Evolutionary conservation across 1,139 yeast species (phyloP), one percentile per base, ranked within the genome.

Genomic region (Diutina siamensis): DNA sequence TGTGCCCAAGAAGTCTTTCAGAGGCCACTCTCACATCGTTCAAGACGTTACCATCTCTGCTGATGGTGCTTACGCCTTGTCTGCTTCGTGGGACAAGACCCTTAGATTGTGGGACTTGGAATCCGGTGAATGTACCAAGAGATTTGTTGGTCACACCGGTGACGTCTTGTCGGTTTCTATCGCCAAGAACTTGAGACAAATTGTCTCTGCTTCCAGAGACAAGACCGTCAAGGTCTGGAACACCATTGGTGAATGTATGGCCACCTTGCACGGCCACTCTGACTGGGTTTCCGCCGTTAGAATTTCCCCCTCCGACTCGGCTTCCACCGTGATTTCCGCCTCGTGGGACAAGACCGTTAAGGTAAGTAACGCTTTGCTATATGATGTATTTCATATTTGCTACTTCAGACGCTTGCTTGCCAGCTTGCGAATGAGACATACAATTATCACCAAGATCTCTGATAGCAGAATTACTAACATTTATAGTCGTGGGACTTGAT

Each of bases 271-370:
- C 61, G 94, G 95, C 62, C 98, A 92, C 94, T 67, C 80, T 68
- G 99, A 92, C 87, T 92, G 99, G 99, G 97, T 89, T 64, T 86
- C 97, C 56, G 80, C 95, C 62, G 98, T 89, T 64, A 86, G 96
- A 81, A 85, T 88, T 79, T 81, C 87, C 60, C 95, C 96, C 63
- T 80, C 83, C 67, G 77, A 72, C 57, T 73, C 73, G 61, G 65
- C 78, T 52, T 72, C 85, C 59, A 78, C 87, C 62, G 85, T 89
- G 65, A 84, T 92, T 76, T 89, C 98, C 62, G 97, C 97, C 65
- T 95, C 97, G 67, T 88, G 96, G 94, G 99, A 92, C 74, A 92
- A 92, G 79, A 76, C 92, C 62, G 95, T 94, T 65, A 92, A 92
- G 92, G 97, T 92, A 86, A 78, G 97, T 88, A 63, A 53, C 48